Evolutionary conservation across 2,329 filamentous ascomycete species (phyloP).

Genomic region (Sordariomycetes sp.): DNA sequence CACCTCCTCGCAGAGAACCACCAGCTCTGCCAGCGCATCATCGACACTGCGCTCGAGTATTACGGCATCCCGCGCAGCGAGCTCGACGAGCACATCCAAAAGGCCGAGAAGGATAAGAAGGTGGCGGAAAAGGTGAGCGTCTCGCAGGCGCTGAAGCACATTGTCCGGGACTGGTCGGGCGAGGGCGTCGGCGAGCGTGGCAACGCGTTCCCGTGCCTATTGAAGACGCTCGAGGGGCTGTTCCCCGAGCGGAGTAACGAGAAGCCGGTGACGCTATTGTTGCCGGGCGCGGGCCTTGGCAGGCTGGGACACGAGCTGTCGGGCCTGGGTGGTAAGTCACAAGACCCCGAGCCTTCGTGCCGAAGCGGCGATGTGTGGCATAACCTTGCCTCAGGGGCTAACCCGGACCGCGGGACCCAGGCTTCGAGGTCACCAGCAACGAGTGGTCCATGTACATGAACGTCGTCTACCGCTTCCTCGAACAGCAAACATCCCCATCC

Average conservation of each 20-base stretch:
- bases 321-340: slow-evolving; percentile 18
- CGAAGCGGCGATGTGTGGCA: not conserved
- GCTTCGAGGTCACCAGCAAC: slow-evolving; percentile 39
- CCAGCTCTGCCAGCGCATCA: slow-evolving; percentile 28
- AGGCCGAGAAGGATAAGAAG: slow-evolving; percentile 20
- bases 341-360: not conserved
- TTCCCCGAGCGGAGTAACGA: slow-evolving; percentile 13
- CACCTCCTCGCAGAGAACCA: slow-evolving; percentile 29
- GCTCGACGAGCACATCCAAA: slow-evolving; percentile 25
- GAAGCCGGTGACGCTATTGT: slow-evolving; percentile 21
- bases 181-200: slow-evolving; percentile 31
- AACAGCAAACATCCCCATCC: slow-evolving; percentile 13
- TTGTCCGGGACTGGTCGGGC: slow-evolving; percentile 41
- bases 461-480: slow-evolving; percentile 34
- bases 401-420: not conserved
- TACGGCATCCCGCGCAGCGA: slow-evolving; percentile 30
- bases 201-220: slow-evolving; percentile 24
- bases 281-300: slow-evolving; percentile 40
- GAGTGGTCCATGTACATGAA: slow-evolving; percentile 48
- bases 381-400: not conserved
- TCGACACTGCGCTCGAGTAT: slow-evolving; percentile 27
- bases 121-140: slow-evolving; percentile 31
- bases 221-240: slow-evolving; percentile 16
- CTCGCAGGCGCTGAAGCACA: slow-evolving; percentile 41
- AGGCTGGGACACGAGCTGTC: slow-evolving; percentile 37